A percentile compares a stretch with the other conserved stretches of the same genome.
Evolutionary conservation across 179 eudicot species (phyloP).

Genomic region (Monotropa hypopitys): DNA sequence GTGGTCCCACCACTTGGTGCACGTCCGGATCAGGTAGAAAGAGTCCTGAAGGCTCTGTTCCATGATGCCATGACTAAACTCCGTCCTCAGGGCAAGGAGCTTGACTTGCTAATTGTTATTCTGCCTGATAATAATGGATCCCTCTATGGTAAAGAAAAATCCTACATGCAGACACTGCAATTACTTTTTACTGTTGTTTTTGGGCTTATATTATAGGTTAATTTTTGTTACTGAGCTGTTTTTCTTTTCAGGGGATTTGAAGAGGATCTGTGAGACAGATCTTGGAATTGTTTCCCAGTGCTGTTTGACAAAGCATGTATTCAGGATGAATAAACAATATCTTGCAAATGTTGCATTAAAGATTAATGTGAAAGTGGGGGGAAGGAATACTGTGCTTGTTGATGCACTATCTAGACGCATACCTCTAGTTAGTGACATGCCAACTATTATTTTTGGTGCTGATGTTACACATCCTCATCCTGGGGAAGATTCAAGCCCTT

Average conservation of each 20-base stretch:
- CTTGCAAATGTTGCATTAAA: conserved; percentile 70
- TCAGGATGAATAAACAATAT: conserved; percentile 62
- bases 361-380: conserved; percentile 93
- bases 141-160: conserved; percentile 41
- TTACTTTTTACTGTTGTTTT: neutral
- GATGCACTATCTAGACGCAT: conserved; percentile 61
- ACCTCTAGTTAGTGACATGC: conserved; percentile 81
- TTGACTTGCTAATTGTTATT: conserved; percentile 69
- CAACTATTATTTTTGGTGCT: conserved; percentile 88
- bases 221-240: neutral
- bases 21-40: conserved; percentile 73
- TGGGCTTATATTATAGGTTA: neutral
- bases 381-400: conserved; percentile 71
- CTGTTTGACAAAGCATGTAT: conserved; percentile 73
- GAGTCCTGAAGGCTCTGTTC: conserved; percentile 47
- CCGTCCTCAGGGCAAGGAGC: conserved; percentile 38
- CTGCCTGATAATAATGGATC: conserved; percentile 79
- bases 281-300: conserved; percentile 80
- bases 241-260: conserved; percentile 56
- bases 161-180: neutral
- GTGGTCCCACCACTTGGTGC: conserved; percentile 51
- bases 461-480: conserved; percentile 89
- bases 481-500: conserved; percentile 85
- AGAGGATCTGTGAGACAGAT: conserved; percentile 84
- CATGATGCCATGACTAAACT: conserved; percentile 41